Evolutionary conservation across 176 grass and related monocot genomes (phyloP).

Genomic region (Oryza glaberrima): DNA sequence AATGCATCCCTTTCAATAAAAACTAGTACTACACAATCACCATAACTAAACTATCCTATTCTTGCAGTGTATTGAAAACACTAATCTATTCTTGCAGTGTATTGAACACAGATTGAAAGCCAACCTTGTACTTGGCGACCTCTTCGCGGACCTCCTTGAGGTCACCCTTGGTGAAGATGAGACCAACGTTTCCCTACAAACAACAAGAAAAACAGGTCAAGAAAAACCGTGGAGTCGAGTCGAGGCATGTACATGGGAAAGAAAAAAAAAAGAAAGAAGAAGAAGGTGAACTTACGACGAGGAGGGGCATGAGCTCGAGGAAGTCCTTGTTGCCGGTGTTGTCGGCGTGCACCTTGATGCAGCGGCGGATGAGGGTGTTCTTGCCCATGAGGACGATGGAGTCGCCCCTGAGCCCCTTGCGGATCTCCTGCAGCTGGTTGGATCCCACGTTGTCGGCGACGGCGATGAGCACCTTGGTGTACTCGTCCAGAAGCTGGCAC

Average conservation of each 20-base stretch:
- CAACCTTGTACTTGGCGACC: constrained; percentile 79
- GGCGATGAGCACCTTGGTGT: constrained; percentile 80
- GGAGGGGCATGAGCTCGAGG: constrained; percentile 55
- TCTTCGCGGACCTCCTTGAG: constrained; percentile 90
- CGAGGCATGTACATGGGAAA: not conserved
- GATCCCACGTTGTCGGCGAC: constrained; percentile 89
- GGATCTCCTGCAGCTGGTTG: constrained; percentile 83
- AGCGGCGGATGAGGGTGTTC: constrained; percentile 83
- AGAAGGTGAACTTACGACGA: constrained; percentile 45
- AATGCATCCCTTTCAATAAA: not conserved
- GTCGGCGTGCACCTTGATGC: constrained; percentile 75
- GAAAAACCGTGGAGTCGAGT: not conserved
- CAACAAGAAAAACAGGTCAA: not conserved
- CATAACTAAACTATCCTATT: not conserved
- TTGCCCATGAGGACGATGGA: constrained; percentile 87
- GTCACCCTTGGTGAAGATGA: constrained; percentile 94
- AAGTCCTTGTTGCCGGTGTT: constrained; percentile 57
- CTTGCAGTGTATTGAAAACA: not conserved
- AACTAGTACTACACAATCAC: too few species aligned
- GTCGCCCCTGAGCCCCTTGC: constrained; percentile 71
- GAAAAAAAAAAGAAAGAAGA: too few species aligned
- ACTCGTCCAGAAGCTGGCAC: constrained; percentile 74
- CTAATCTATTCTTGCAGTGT: too few species aligned
- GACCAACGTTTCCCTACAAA: constrained; percentile 77
- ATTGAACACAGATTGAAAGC: not conserved